Base-by-base conservation (phyloP, 768 basidiomycete species). In the Naematelia aurantialba region DNA sequence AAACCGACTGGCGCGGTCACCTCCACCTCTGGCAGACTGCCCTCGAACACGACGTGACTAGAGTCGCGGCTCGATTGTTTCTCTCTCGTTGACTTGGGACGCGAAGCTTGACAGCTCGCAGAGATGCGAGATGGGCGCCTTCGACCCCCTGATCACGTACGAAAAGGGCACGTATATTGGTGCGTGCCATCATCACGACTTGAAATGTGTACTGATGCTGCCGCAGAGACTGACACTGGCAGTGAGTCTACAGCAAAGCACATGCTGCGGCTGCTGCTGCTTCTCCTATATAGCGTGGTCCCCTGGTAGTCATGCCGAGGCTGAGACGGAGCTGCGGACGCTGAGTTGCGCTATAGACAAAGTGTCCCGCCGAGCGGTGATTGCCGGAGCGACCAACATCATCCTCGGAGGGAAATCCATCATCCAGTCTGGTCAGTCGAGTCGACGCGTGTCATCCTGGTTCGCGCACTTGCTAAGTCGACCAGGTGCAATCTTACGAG, bases 391-490 rank as follows among this genome's bases (percentile, higher is more conserved):
- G 11, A 88, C 92, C 77, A 97, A 96, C 76, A 99, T 98, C 75
- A 91, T 97, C 62, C 85, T 99, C 13, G 91, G 91, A 42, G 96
- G 94, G 47, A 96, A 97, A 80, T 92, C 91, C 1, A 91, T 98
- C 76, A 93, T 99, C 59, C 88, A 91, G 29, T 49, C 59, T 27
- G 67, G 67, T 68, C 8, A 47, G 46, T 21, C 46, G 8, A 21
- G 8, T 10, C 25, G 8, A 49, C 12, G 55, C 30, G 24, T 12
- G 8, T 5, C 46, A 8, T 21, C 46, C 21, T 21, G 46, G 11
- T 47, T 47, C 46, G 21, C 44, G 42, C 11, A 47, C 19, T 47
- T 21, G 46, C 8, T 47, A 47, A 21, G 8, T 11, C 46, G 8
- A 17, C 3, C 51, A 59, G 84, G 85, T 19, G 89, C 89, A 8